A percentile compares a stretch with the other conserved stretches of the same genome.
phyloP scores from a whole-genome alignment of 2,329 filamentous ascomycete species.

The Colletotrichum brevisporum region DNA sequence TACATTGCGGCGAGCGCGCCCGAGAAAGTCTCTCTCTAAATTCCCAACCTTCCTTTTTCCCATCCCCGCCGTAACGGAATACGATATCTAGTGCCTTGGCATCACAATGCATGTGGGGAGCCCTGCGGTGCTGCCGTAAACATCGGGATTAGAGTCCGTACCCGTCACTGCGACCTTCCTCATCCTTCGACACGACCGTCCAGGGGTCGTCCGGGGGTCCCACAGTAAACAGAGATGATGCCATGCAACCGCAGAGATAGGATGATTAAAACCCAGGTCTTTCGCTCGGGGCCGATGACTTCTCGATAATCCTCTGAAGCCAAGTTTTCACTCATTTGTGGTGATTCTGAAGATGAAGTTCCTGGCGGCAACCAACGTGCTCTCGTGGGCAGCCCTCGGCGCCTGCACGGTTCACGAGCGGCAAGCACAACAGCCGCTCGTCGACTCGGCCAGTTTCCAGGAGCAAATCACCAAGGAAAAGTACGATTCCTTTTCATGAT shows the following conservation, averaged over 20 bases:
- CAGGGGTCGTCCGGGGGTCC: constrained; percentile 10
- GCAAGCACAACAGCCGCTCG: not conserved
- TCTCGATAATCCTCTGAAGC: not conserved
- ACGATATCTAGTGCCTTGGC: constrained; percentile 2
- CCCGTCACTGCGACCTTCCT: constrained; percentile 29
- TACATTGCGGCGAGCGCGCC: not conserved
- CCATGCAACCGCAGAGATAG: constrained; percentile 1
- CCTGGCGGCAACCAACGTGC: not conserved
- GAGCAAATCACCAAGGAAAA: constrained; percentile 17
- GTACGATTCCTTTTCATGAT: not conserved
- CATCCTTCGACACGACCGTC: constrained; percentile 12
- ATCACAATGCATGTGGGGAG: not conserved
- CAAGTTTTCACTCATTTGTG: not conserved
- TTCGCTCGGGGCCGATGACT: not conserved
- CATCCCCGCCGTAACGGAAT: not conserved
- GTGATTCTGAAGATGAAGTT: constrained; percentile 13
- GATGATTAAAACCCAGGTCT: not conserved
- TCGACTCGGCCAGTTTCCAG: constrained; percentile 29
- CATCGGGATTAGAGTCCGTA: constrained; percentile 19
- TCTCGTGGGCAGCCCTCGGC: constrained; percentile 9
- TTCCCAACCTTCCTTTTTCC: not conserved
- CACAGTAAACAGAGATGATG: constrained; percentile 11
- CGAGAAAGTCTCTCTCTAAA: not conserved
- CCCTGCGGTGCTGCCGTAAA: not conserved
- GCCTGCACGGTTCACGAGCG: constrained; percentile 2